Evolutionary conservation across 257 asterid species (phyloP).

Genomic region (Przewalskia tangutica): DNA sequence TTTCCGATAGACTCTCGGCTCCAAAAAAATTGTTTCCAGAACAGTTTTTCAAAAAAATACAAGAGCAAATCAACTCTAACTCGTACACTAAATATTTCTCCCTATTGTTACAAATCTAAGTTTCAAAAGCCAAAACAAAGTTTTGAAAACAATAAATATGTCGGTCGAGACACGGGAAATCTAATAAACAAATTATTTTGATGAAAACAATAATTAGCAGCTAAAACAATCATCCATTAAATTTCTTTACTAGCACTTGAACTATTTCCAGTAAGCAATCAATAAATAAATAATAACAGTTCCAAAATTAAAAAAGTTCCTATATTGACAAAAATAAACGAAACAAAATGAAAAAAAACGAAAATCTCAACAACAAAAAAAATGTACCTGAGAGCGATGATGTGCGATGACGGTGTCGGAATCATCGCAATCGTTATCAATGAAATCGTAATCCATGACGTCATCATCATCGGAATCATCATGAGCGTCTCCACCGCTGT

Average conservation of each 20-base stretch:
- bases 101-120: neutral
- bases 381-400: constrained; percentile 34
- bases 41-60: too few relatives aligned
- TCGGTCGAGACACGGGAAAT: neutral
- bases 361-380: too few relatives aligned
- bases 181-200: neutral
- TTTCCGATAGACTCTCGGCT: too few relatives aligned
- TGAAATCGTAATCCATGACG: constrained; percentile 58
- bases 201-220: neutral
- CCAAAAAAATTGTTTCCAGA: too few relatives aligned
- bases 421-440: constrained; percentile 73
- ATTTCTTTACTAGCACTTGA: neutral
- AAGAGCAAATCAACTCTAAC: neutral
- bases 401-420: constrained; percentile 45
- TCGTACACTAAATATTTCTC: neutral
- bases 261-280: neutral
- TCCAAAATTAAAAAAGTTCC: neutral
- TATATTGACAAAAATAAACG: neutral
- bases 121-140: neutral
- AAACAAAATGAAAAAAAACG: too few relatives aligned
- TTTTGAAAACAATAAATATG: neutral
- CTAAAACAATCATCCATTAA: neutral
- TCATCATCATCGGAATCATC: constrained; percentile 61
- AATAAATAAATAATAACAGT: neutral
- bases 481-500: constrained; percentile 38